Base-by-base conservation (phyloP, 176 grass and related monocot species). In the Metroxylon sagu region DNA sequence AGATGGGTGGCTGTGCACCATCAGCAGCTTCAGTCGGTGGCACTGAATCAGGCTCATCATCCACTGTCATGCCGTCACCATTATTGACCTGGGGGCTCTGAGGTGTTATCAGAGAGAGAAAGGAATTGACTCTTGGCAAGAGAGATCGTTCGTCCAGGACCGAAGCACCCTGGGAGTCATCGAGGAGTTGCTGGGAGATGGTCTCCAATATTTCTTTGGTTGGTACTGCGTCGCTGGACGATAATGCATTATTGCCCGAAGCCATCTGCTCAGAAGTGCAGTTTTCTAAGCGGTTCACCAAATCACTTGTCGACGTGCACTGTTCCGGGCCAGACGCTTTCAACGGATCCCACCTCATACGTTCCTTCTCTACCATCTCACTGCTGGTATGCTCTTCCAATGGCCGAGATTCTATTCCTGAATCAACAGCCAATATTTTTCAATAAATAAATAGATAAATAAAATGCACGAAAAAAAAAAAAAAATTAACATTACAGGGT, bases 81-180 rank as follows among this genome's bases (percentile, higher is more conserved):
- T 15, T 19, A 29, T 17, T 30, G 31, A 16, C 17, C 14, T 53
- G 23, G 2, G 17, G 17, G 16, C 6, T 16, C 27, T 30, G 57
- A 19, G 17, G 19, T 53, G 48, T 18, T 10, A 71, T 49, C 48
- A 60, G 23, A 29, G 56, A 71, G 16, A 43, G 50, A 52, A 71
- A 5, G 27, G 69, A 61, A 52, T 61, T 61, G 18, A 71, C 57
- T 16, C 57, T 61, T 15, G 57, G n/a, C 19, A 71, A 31, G 57
- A 58, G 26, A 26, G 17, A 52, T 53, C 21, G 21, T 14, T 30
- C 69, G 35, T 61, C 57, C 5, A 57, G 23, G 26, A 48, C 19
- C 18, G 25, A 19, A 4, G 25, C 52, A 49, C 21, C 4, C 14
- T 61, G 56, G 12, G 26, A 50, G 51, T 71, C 68, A 29, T 57